Evolutionary conservation across 164 flowering plant species (phyloP).

Genomic region (Stephania yunnanensis): DNA sequence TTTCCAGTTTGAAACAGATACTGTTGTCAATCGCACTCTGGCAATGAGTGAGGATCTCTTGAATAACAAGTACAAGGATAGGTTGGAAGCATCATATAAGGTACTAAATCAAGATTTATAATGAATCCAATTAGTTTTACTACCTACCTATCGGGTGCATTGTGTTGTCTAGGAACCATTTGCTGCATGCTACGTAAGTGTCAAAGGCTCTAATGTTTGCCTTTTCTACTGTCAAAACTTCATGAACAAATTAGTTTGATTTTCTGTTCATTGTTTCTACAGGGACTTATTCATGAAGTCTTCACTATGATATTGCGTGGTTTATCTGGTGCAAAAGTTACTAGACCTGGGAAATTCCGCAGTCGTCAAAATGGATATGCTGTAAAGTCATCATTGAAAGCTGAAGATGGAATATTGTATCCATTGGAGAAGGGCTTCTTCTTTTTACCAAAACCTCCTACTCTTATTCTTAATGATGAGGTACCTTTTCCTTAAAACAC

Average conservation of each 20-base stretch:
- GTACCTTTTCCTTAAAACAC: conserved; percentile 24
- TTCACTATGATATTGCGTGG: conserved; percentile 86
- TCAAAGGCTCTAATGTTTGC: background rate
- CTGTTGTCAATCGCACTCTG: conserved; percentile 55
- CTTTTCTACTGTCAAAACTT: background rate
- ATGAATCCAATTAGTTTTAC: background rate
- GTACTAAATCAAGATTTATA: conserved; percentile 25
- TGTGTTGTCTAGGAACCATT: background rate
- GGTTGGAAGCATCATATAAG: conserved; percentile 73
- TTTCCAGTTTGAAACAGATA: conserved; percentile 89
- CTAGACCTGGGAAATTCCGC: conserved; percentile 92
- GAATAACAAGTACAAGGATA: conserved; percentile 81
- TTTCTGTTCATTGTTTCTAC: conserved; percentile 13
- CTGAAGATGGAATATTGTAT: conserved; percentile 95
- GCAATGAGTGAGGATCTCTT: conserved; percentile 65
- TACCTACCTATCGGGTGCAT: background rate
- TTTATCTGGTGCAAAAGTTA: conserved; percentile 84
- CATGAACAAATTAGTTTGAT: conserved; percentile 1
- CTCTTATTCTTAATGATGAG: conserved; percentile 97
- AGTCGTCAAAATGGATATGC: conserved; percentile 97
- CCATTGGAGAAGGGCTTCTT: conserved; percentile 97
- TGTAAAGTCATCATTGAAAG: conserved; percentile 95
- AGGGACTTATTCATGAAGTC: conserved; percentile 96
- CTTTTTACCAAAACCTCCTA: conserved; percentile 97
- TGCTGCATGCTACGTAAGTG: background rate